Conservation (phyloP, 2,329 filamentous ascomycete genomes). For the Sporothrix humicola region DNA sequence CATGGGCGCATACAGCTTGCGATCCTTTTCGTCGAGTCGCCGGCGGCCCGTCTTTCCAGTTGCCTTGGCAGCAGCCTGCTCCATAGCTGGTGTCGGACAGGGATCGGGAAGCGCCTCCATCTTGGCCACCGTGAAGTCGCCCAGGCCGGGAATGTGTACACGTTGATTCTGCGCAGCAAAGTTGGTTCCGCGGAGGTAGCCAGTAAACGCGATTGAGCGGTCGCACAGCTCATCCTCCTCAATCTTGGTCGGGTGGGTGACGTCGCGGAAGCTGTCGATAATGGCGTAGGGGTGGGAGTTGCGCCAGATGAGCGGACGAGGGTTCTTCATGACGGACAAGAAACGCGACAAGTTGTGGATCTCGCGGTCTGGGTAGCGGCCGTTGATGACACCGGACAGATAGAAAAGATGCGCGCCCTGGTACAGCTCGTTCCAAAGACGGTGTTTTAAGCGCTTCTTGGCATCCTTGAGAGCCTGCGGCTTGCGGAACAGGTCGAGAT, state of each 20-base stretch:
- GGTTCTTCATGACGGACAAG: slow-evolving; percentile 98
- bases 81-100: slow-evolving; percentile 90
- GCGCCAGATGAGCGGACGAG: slow-evolving; percentile 91
- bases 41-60: slow-evolving; percentile 77
- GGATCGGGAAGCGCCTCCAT: slow-evolving; percentile 92
- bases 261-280: slow-evolving; percentile 91
- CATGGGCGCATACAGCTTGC: slow-evolving; percentile 95
- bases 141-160: slow-evolving; percentile 90
- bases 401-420: slow-evolving; percentile 98
- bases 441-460: slow-evolving; percentile 94
- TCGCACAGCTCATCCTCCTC: slow-evolving; percentile 90
- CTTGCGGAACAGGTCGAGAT: slow-evolving; percentile 93
- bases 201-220: slow-evolving; percentile 86
- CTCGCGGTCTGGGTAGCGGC: slow-evolving; percentile 93
- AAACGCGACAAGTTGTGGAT: slow-evolving; percentile 95
- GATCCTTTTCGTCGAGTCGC: slow-evolving; percentile 93
- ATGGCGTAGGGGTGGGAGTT: slow-evolving; percentile 95
- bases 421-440: slow-evolving; percentile 96
- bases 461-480: slow-evolving; percentile 89
- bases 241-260: slow-evolving; percentile 90
- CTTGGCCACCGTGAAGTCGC: slow-evolving; percentile 80
- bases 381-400: slow-evolving; percentile 93
- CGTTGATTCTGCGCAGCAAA: slow-evolving; percentile 84
- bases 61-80: slow-evolving; percentile 82
- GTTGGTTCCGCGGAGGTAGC: slow-evolving; percentile 93